Evolutionary conservation across 768 basidiomycete genomes (phyloP).

Genomic region (Asterophora parasitica): DNA sequence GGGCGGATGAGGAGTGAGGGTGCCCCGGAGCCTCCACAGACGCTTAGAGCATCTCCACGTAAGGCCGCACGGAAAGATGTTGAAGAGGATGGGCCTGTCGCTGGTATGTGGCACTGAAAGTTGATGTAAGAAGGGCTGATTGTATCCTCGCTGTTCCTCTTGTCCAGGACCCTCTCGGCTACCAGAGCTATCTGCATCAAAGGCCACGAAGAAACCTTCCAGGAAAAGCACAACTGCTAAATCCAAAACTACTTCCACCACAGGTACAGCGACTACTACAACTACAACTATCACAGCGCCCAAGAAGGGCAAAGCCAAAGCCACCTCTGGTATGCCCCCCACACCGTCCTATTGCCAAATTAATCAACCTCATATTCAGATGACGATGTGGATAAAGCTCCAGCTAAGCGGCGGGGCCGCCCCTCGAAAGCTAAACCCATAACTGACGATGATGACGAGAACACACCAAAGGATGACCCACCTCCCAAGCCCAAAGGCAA

Average conservation of each 20-base stretch:
- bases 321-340: constrained; percentile 2
- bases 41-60: constrained; percentile 13
- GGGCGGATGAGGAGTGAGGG: not conserved
- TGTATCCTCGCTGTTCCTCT: not conserved
- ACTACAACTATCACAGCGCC: not conserved
- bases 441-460: not conserved
- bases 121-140: not conserved
- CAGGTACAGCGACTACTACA: not conserved
- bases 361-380: not conserved
- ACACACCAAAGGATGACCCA: not conserved
- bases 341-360: too few species aligned
- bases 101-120: constrained; percentile 5
- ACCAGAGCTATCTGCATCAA: not conserved
- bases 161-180: constrained; percentile 4
- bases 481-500: constrained; percentile 1
- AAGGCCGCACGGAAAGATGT: constrained; percentile 5
- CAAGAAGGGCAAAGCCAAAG: constrained; percentile 10
- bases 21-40: not conserved
- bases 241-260: not conserved
- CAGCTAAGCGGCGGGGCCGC: constrained; percentile 15
- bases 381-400: not conserved
- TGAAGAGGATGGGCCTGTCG: constrained; percentile 1
- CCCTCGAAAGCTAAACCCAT: constrained; percentile 11
- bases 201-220: not conserved
- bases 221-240: constrained; percentile 1